Evolutionary conservation across 2,329 filamentous ascomycete genomes (phyloP), one percentile per base, ranked within the genome.

Genomic region (Emergomyces orientalis): DNA sequence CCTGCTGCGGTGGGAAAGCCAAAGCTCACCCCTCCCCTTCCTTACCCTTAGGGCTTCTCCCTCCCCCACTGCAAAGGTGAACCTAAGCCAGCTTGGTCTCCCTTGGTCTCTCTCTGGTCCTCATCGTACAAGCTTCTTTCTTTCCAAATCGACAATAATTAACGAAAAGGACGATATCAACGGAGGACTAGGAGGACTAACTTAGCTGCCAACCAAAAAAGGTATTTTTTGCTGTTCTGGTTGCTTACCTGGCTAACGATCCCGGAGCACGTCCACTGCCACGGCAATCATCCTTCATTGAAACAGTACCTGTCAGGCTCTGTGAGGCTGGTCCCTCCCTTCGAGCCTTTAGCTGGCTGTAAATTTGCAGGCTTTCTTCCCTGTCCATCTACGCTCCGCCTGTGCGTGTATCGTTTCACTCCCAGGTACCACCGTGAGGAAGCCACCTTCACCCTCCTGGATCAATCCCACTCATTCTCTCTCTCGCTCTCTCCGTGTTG

Each of bases 351-450:
- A 5, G 25, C 37, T 45, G 37, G 25, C 8, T 7, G 34, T 37
- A 59, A 43, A 37, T 22, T 22, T 45, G 57, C 25, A 27, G 41
- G 25, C 25, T 32, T n/a, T 5, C 30, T 60, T 60, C 41, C 57
- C 57, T 60, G 41, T 9, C 51, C 45, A 43, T 11, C 5, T n/a
- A 54, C 7, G 14, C 30, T 34, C 30, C 51, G 51, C 51, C 17
- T 17, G 22, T 22, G 22, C n/a, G 58, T 51, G 58, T 19, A 60
- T 51, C 43, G 45, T 52, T 60, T 45, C 59, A 60, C 43, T 39
- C 43, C 47, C 59, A 60, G 59, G 59, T 60, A 60, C 59, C 59
- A 60, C 45, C 32, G n/a, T 13, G 13, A 30, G 37, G 45, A 55
- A 58, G 55, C 25, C 55, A 58, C 55, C 55, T 37, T 27, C 55